Percentiles rank a stretch among this genome's conserved stretches.
Conservation (phyloP, 768 basidiomycete genomes). For the Suillus ampliporus region DNA sequence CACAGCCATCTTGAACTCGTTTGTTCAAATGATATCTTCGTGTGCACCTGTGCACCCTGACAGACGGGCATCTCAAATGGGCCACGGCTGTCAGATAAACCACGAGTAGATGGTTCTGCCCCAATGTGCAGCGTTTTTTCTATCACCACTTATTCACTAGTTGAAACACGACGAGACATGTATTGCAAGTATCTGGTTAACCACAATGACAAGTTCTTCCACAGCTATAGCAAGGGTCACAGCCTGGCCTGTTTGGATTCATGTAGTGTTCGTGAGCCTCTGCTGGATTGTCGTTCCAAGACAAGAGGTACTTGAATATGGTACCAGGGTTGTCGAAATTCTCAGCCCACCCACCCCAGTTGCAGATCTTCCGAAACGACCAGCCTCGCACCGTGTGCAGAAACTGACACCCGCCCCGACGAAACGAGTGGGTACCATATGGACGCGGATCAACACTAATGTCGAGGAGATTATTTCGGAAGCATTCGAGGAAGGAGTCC, state of each 20-base stretch:
- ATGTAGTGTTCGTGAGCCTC: constrained; percentile 43
- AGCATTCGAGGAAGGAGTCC: constrained; percentile 45
- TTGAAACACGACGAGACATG: not conserved
- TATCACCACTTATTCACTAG: too few relatives aligned
- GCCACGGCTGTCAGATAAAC: too few relatives aligned
- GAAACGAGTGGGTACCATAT: constrained; percentile 39
- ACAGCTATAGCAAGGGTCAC: constrained; percentile 32
- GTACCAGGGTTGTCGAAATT: constrained; percentile 44
- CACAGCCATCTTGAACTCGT: constrained; percentile 90
- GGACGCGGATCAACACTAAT: constrained; percentile 43
- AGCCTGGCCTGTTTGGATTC: constrained; percentile 34
- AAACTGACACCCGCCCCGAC: constrained; percentile 47
- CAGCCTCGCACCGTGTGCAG: constrained; percentile 37
- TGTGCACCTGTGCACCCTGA: too few relatives aligned
- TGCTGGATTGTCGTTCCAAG: constrained; percentile 45
- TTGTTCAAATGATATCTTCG: too few relatives aligned
- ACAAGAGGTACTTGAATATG: constrained; percentile 50
- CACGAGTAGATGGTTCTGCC: too few relatives aligned
- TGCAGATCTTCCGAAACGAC: constrained; percentile 45
- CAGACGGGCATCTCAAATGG: too few relatives aligned
- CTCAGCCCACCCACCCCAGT: constrained; percentile 51
- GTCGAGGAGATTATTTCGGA: constrained; percentile 48
- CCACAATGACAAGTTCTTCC: constrained; percentile 40
- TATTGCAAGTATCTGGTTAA: constrained; percentile 11
- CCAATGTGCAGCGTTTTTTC: too few relatives aligned